Percentiles rank a stretch among this genome's conserved stretches.
Conservation (phyloP, 176 grass and related monocot genomes). For the Lolium rigidum region DNA sequence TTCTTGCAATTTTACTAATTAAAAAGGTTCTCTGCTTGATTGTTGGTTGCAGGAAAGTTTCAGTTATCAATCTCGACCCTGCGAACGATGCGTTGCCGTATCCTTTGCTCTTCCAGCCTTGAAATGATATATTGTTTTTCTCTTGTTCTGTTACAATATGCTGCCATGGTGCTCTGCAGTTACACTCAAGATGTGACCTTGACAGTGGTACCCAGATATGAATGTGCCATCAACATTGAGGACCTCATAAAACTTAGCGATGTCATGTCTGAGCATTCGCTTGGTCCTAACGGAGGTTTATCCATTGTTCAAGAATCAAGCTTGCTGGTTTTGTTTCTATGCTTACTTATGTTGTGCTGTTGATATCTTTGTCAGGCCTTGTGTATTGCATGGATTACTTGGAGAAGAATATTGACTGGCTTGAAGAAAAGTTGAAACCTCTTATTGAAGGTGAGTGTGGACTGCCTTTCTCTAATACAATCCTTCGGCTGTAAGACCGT, state of each 20-base stretch:
- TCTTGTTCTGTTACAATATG: not conserved
- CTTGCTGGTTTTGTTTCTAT: not conserved
- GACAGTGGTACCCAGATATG: constrained; percentile 66
- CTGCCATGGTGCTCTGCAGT: not conserved
- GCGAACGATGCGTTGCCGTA: constrained; percentile 92
- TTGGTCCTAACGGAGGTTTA: constrained; percentile 97
- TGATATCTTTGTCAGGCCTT: constrained; percentile 64
- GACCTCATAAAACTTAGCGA: constrained; percentile 92
- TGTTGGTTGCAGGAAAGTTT: constrained; percentile 75
- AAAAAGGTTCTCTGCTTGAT: not conserved
- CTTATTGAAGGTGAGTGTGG: constrained; percentile 71
- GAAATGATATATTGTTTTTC: not conserved
- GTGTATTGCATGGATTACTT: constrained; percentile 99
- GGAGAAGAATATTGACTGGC: constrained; percentile 98
- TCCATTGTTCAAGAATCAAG: not conserved
- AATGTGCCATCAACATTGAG: constrained; percentile 90
- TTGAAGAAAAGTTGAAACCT: constrained; percentile 84
- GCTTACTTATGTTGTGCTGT: not conserved
- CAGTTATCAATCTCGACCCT: constrained; percentile 88
- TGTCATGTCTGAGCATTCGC: constrained; percentile 86
- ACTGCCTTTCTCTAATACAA: not conserved
- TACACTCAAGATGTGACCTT: constrained; percentile 39
- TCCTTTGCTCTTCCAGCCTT: constrained; percentile 50
- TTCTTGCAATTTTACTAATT: not conserved
- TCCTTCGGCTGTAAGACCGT: not conserved